Evolutionary conservation across 2,329 filamentous ascomycete genomes (phyloP), one percentile per base, ranked within the genome.

Genomic region (Ophiostoma angusticollis): DNA sequence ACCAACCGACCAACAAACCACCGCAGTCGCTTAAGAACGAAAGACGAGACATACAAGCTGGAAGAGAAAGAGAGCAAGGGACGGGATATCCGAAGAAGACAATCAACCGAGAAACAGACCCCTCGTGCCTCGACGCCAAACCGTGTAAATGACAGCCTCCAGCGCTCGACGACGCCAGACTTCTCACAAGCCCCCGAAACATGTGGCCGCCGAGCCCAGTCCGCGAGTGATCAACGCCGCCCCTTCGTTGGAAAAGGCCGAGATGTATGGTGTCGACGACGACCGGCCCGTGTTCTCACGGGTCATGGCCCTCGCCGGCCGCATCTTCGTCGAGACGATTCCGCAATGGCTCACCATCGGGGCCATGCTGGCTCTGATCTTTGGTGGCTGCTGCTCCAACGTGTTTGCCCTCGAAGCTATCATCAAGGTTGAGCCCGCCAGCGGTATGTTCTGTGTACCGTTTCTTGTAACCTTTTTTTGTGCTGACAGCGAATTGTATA

Each of bases 371-470:
- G 70, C 70, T 37, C 71, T 96, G 48, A 96, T 98, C 43, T 95
- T 98, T 58, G 91, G 91, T 37, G 91, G 91, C 42, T 56, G 53
- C 47, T 50, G 50, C 46, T 50, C 54, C 51, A 56, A 93, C 79
- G 85, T 95, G n/a, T 96, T 93, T 61, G 85, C 89, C 29, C 70
- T 98, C 41, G 91, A 98, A 61, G 83, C 84, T 33, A 93, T 96
- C 51, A 78, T 98, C 55, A 93, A 91, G 83, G 78, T 84, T 56
- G 84, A 93, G 57, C 80, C 86, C 31, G 77, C 78, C 41, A 89
- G 84, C 54, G 89, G 87, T 80, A 73, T 2, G 44, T 44, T 21
- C 11, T 13, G 23, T 8, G 2, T 7, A 8, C 9, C n/a, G 9
- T 19, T 28, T 30, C 18, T 22, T 8, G 12, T 24, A 6, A 12